Evolutionary conservation across 2,329 filamentous ascomycete genomes (phyloP), one percentile per base, ranked within the genome.

Genomic region (Lasiodiplodia sp.): DNA sequence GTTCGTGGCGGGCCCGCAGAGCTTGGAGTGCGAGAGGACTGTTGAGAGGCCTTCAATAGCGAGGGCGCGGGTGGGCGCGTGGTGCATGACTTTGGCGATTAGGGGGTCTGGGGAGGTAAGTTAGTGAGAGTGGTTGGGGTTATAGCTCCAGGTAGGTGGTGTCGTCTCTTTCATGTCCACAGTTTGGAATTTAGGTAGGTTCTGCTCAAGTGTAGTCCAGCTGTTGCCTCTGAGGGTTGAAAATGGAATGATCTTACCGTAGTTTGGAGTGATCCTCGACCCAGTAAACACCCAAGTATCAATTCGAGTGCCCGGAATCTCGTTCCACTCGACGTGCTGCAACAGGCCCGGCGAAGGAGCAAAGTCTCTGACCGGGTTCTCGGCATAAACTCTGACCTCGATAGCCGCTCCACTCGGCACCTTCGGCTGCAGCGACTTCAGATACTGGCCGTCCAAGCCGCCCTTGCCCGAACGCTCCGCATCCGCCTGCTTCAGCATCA

Each of bases 261-360:
- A 90, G 69, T 87, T 82, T 1, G 87, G 83, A 5, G 86, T 86
- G 49, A 91, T 82, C 3, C 81, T 83, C 2, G 85, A 84, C 6
- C 88, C 88, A 1, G 84, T 84, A 66, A 85, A 82, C 1, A 90
- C 82, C 88, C 88, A 91, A 0, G 88, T 90, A 71, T 91, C 89
- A 31, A 91, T 83, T 4, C 89, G 83, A 28, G 84, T 80, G 4
- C 81, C 81, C 0, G 81, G 71, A 0, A 82, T 74, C 14, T 82
- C 73, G n/a, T 85, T 82, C 83, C 87, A 90, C 18, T 82, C 72
- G 0, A 91, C 85, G 25, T 85, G 79, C 52, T 88, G 87, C 2
- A 91, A 76, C 1, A 85, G 77, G 1, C 89, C 90, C 0, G 89
- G 85, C 11, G 84, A 87, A 1, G 89, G 89, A 0, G 84, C 82